phyloP scores from a whole-genome alignment of 108 stramenopile species.

The Cyclostephanos invisitatus region DNA sequence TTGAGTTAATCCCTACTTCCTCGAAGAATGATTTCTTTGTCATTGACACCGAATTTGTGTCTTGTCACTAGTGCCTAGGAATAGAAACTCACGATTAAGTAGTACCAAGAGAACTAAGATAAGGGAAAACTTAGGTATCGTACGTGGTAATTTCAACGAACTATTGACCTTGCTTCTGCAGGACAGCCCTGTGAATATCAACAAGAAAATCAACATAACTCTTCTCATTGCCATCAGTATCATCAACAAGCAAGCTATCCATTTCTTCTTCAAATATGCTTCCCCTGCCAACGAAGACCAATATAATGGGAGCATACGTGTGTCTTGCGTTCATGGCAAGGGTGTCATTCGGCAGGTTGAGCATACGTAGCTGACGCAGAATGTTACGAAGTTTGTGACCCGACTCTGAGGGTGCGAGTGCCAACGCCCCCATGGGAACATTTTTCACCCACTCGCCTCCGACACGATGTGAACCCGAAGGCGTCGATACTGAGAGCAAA shows the following conservation, averaged over 20 bases:
- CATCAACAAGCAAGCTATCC: conserved; percentile 58
- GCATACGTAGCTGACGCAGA: conserved; percentile 35
- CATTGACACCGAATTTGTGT: background rate
- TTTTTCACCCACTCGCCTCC: conserved; percentile 12
- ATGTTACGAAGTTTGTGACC: conserved; percentile 43
- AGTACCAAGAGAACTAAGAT: too few species aligned
- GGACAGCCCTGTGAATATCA: conserved; percentile 48
- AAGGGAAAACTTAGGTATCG: too few species aligned
- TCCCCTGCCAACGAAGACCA: conserved; percentile 49
- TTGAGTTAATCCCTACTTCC: background rate
- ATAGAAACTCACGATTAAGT: too few species aligned
- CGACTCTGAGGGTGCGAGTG: conserved; percentile 25
- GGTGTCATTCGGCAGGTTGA: conserved; percentile 36
- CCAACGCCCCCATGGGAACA: conserved; percentile 30
- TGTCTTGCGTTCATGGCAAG: conserved; percentile 35
- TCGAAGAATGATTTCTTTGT: background rate
- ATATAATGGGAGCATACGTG: conserved; percentile 44
- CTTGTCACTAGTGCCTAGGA: too few species aligned
- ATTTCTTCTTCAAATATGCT: conserved; percentile 55
- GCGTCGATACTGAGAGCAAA: conserved; percentile 27
- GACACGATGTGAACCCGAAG: conserved; percentile 1
- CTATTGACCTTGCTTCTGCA: background rate
- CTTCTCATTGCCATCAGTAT: conserved; percentile 47
- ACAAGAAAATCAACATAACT: conserved; percentile 60
- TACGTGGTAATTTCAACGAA: background rate